Evolutionary conservation across 345 rosid species (phyloP), one percentile per base, ranked within the genome.

Genomic region (Iberis pinnata): DNA sequence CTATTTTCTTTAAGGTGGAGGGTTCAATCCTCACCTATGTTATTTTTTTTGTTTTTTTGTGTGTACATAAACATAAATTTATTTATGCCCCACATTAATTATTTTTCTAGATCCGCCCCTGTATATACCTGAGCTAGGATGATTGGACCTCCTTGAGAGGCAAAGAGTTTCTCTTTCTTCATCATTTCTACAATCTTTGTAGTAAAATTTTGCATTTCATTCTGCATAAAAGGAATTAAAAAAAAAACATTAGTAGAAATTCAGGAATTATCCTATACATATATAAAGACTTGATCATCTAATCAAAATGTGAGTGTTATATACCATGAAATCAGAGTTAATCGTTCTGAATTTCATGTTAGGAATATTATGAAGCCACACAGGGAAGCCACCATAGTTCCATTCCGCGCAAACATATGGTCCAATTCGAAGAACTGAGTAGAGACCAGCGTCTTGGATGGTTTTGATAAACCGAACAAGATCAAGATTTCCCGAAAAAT

Each of bases 71-170:
- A n/a, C n/a, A n/a, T n/a, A n/a, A n/a, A n/a, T n/a, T n/a, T n/a
- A n/a, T n/a, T n/a, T n/a, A n/a, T n/a, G n/a, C n/a, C n/a, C n/a
- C n/a, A n/a, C n/a, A n/a, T n/a, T n/a, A n/a, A n/a, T n/a, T n/a
- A n/a, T n/a, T n/a, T n/a, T n/a, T n/a, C n/a, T n/a, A n/a, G n/a
- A n/a, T n/a, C n/a, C n/a, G n/a, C n/a, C n/a, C n/a, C n/a, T n/a
- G n/a, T n/a, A 6, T 56, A 20, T 49, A 79, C 82, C 88, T 81
- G 96, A 49, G 97, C 75, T 11, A 88, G 38, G 22, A 85, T 80
- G 37, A 88, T 77, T 4, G 86, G 86, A 1, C 95, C 96, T 4
- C 95, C 96, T 65, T 84, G 96, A 0, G 88, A 75, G 1, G 90
- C 90, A 36, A 85, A 85, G 0, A 88, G 74, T 0, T 70, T 79